Percentiles rank a stretch among this genome's conserved stretches.
phyloP scores from a whole-genome alignment of 2,329 filamentous ascomycete species.

The Elsinoe necatrix region DNA sequence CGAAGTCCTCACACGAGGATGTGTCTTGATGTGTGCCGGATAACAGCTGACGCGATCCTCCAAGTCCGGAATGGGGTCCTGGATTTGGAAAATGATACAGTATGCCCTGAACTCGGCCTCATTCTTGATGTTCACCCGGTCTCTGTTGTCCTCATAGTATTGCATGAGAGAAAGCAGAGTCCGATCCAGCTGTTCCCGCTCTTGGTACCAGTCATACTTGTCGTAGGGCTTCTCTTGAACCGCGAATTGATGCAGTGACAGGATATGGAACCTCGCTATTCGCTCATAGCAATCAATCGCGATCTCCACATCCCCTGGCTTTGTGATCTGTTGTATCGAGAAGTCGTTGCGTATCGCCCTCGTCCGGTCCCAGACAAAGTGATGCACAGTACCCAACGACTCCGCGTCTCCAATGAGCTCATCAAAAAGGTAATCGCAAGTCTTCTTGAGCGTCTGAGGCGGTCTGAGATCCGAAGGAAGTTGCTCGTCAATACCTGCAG shows the following conservation, averaged over 20 bases:
- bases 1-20: conserved; percentile 48
- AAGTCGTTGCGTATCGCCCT: conserved; percentile 58
- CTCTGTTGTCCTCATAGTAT: conserved; percentile 50
- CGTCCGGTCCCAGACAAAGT: conserved; percentile 59
- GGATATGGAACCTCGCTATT: conserved; percentile 55
- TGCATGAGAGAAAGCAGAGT: conserved; percentile 54
- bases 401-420: conserved; percentile 44
- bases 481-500: conserved; percentile 55
- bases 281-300: conserved; percentile 54
- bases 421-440: conserved; percentile 37
- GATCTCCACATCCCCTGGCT: conserved; percentile 46
- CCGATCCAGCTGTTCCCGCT: conserved; percentile 56
- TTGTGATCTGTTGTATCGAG: conserved; percentile 52
- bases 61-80: conserved; percentile 42
- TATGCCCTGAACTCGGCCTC: conserved; percentile 59
- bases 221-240: conserved; percentile 40
- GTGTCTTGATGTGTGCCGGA: conserved; percentile 42
- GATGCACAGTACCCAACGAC: conserved; percentile 46
- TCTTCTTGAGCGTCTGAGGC: conserved; percentile 39
- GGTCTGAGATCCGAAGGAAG: conserved; percentile 56
- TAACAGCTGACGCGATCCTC: conserved; percentile 52
- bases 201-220: conserved; percentile 50
- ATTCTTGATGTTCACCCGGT: conserved; percentile 44
- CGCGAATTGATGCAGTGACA: conserved; percentile 53
- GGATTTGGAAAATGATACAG: conserved; percentile 49